Evolutionary conservation across 306 rosid genomes (phyloP).

Genomic region (Lathyrus sativus): DNA sequence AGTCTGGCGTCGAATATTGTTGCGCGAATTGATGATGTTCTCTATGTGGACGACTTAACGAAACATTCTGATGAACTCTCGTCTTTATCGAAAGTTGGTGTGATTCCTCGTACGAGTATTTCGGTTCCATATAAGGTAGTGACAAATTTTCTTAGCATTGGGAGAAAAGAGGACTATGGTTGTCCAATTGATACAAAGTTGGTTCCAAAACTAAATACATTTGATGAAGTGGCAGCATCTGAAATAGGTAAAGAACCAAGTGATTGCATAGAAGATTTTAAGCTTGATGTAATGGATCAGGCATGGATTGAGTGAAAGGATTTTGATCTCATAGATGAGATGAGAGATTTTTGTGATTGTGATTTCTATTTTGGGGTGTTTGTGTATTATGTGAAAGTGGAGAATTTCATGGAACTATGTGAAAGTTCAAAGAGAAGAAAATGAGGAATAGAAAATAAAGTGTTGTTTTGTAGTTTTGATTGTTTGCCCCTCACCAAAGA

Average conservation of each 20-base stretch:
- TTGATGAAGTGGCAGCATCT: conserved; percentile 34
- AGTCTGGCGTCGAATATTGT: conserved; percentile 82
- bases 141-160: conserved; percentile 60
- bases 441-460: background rate
- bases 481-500: too few species aligned
- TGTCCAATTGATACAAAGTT: conserved; percentile 43
- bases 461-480: background rate
- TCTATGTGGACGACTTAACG: conserved; percentile 75
- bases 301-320: conserved; percentile 42
- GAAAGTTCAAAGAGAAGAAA: background rate
- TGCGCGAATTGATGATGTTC: conserved; percentile 88
- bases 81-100: conserved; percentile 62
- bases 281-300: conserved; percentile 33
- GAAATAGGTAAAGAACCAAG: conserved; percentile 39
- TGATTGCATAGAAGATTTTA: conserved; percentile 36
- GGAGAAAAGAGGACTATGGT: conserved; percentile 42
- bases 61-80: conserved; percentile 68
- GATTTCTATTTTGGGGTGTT: background rate
- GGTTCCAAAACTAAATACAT: conserved; percentile 36
- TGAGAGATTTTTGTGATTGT: background rate
- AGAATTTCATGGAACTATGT: background rate
- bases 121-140: conserved; percentile 55
- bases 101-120: conserved; percentile 55
- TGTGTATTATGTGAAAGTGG: conserved; percentile 4
- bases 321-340: background rate